These are phyloP conservation scores for Sphaerulina musiva DNA, from an alignment of 2,329 filamentous ascomycete species.

Conservation along the genomic window DNA sequence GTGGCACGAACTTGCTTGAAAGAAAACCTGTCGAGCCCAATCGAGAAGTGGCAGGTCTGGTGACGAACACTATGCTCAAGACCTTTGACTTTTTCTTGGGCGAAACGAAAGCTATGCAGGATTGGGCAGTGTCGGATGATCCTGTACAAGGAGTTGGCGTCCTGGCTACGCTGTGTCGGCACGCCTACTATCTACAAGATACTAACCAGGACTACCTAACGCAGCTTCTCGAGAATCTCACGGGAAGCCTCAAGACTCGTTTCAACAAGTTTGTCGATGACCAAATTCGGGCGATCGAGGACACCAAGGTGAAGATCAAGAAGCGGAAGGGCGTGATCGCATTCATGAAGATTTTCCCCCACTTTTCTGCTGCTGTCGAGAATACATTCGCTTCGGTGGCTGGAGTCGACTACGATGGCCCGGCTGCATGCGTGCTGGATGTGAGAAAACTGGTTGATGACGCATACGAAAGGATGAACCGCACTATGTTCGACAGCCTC, in stretches of 20 bases:
- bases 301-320: slow-evolving; percentile 98
- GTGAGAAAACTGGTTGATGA: slow-evolving; percentile 74
- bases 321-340: slow-evolving; percentile 95
- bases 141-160: slow-evolving; percentile 89
- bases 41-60: slow-evolving; percentile 72
- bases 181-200: slow-evolving; percentile 71
- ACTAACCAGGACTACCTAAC: slow-evolving; percentile 90
- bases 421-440: slow-evolving; percentile 45
- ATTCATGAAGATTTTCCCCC: slow-evolving; percentile 89
- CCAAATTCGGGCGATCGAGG: slow-evolving; percentile 90
- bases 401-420: slow-evolving; percentile 43
- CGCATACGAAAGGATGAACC: slow-evolving; percentile 82
- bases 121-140: slow-evolving; percentile 76
- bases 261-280: slow-evolving; percentile 90
- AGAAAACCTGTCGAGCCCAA: slow-evolving; percentile 82
- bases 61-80: slow-evolving; percentile 82
- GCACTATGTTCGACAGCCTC: slow-evolving; percentile 93
- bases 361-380: slow-evolving; percentile 76
- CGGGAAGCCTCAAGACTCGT: slow-evolving; percentile 60
- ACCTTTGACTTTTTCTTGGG: slow-evolving; percentile 75
- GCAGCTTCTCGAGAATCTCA: slow-evolving; percentile 67
- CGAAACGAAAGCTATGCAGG: slow-evolving; percentile 71
- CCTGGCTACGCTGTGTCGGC: slow-evolving; percentile 71
- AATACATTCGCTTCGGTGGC: slow-evolving; percentile 61
- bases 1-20: slow-evolving; percentile 64